Conservation (phyloP, 2,329 filamentous ascomycete genomes). For the Fusarium vanettenii region DNA sequence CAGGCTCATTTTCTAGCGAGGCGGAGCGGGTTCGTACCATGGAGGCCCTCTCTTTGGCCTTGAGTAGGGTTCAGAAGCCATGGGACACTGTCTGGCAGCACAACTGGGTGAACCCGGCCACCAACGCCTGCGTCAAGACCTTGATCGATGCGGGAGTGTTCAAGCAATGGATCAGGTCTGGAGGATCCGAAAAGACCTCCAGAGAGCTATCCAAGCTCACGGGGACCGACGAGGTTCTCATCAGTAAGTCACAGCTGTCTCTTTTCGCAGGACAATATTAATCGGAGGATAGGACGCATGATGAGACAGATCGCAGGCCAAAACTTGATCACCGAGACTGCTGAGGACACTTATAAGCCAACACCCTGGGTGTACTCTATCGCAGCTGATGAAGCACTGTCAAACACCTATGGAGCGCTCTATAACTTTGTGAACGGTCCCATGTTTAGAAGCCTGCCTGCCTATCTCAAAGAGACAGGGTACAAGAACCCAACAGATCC, state of each 20-base stretch:
- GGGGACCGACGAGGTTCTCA: constrained; percentile 47
- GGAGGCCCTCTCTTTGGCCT: constrained; percentile 47
- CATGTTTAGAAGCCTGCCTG: constrained; percentile 47
- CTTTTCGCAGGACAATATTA: neutral
- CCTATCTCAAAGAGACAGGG: constrained; percentile 46
- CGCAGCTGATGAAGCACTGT: constrained; percentile 43
- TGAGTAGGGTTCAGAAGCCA: constrained; percentile 49
- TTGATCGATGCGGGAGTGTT: constrained; percentile 54
- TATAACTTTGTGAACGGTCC: constrained; percentile 48
- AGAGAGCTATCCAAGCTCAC: constrained; percentile 48
- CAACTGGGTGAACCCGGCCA: constrained; percentile 48
- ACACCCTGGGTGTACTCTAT: constrained; percentile 49
- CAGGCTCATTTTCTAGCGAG: constrained; percentile 46
- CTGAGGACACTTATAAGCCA: constrained; percentile 48
- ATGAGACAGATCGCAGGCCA: constrained; percentile 51
- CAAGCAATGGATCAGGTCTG: constrained; percentile 48
- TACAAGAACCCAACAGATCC: constrained; percentile 50
- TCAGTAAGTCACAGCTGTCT: constrained; percentile 38
- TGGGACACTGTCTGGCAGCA: constrained; percentile 55
- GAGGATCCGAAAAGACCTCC: constrained; percentile 45
- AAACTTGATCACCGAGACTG: constrained; percentile 49
- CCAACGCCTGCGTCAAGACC: constrained; percentile 50
- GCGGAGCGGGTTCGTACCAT: constrained; percentile 48
- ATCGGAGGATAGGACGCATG: constrained; percentile 43
- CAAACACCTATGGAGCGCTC: constrained; percentile 48